Percentiles rank a stretch among this genome's conserved stretches.
These are phyloP conservation scores for Theobroma grandiflorum DNA, from an alignment of 441 rosid genomes.

Conservation along the genomic window DNA sequence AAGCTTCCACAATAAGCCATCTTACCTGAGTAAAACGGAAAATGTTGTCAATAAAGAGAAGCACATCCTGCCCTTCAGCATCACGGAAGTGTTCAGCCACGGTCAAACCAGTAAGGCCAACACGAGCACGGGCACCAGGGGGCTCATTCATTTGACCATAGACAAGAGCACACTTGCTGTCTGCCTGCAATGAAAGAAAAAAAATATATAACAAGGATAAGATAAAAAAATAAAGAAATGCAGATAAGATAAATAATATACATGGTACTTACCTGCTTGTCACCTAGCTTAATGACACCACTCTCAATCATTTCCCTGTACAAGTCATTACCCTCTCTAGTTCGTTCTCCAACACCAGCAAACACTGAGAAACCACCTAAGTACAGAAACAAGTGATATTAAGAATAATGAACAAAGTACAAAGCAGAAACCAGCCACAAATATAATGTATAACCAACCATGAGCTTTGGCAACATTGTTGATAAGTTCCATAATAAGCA, in stretches of 20 bases:
- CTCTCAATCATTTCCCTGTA: conserved; percentile 98
- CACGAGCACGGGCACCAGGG: conserved; percentile 99
- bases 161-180: conserved; percentile 99
- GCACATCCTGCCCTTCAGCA: conserved; percentile 98
- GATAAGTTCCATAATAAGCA: conserved; percentile 96
- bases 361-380: conserved; percentile 98
- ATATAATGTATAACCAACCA: conserved; percentile 52
- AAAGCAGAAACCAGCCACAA: background rate
- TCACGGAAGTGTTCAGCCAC: conserved; percentile 99
- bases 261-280: conserved; percentile 69
- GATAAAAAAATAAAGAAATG: background rate
- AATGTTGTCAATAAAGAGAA: conserved; percentile 94
- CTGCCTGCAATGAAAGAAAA: conserved; percentile 52
- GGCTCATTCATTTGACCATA: conserved; percentile 99
- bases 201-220: background rate
- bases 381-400: conserved; percentile 22
- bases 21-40: conserved; percentile 95
- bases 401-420: background rate
- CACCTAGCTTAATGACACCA: conserved; percentile 98
- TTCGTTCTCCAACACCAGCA: conserved; percentile 98
- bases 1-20: background rate
- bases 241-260: background rate
- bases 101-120: conserved; percentile 96
- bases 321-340: conserved; percentile 99
- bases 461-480: conserved; percentile 98